Evolutionary conservation across 2,329 filamentous ascomycete genomes (phyloP), one percentile per base, ranked within the genome.

Genomic region (Penicillium sp.): DNA sequence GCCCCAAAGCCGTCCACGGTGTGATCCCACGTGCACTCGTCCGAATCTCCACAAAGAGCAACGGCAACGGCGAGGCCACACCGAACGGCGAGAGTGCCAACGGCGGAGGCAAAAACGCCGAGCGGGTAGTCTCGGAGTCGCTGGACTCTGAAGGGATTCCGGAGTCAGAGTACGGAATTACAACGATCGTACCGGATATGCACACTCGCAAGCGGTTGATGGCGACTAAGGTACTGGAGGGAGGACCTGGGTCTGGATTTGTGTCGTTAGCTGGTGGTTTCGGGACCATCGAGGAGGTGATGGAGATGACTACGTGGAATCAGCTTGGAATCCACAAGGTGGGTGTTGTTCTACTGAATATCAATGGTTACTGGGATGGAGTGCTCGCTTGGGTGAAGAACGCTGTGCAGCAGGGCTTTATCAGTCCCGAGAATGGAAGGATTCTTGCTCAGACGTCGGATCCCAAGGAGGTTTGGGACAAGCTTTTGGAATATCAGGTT

Each of bases 301-400:
- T 97, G 82, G 95, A 99, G 82, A 83, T 99, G 72, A 92, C 96
- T 29, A 80, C 78, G 3, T 99, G 95, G 93, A 98, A 97, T 75
- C 95, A 98, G 79, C 78, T 99, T 50, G 93, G 95, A 1, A 98
- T 99, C 64, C 95, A 98, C 77, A 83, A 82, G 66, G 81, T 84
- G 50, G 90, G 89, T 3, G 87, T 98, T 46, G 87, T 93, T 53
- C 79, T 97, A 49, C 85, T 91, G 65, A 98, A 98, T 74, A 83
- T 97, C 26, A 87, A 93, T 54, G 92, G 92, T 0, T 98, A 96
- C 77, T 99, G 93, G 85, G 89, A 96, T 74, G 92, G 92, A 0
- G 79, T 99, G 61, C 75, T 97, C 57, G 77, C 83, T 50, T 97
- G 93, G 93, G 86, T 97, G 58, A 81, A 83, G 69, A 90, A 85